A percentile compares a stretch with the other conserved stretches of the same genome.
These are phyloP conservation scores for Starmera quercuum DNA, from an alignment of 805 yeast species.

Conservation along the genomic window DNA sequence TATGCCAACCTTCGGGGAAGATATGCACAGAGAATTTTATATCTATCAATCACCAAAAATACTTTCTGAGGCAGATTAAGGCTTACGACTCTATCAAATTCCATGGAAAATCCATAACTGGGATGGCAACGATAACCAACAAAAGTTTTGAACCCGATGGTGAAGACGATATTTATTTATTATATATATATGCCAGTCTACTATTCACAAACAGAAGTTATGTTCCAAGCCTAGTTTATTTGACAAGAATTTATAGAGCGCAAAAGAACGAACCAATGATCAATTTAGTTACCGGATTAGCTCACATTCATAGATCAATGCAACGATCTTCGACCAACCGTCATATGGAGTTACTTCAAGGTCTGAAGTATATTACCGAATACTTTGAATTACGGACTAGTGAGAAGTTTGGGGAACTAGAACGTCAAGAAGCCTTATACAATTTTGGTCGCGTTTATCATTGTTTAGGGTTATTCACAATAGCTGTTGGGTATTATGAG, in stretches of 20 bases:
- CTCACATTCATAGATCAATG: slow-evolving; percentile 84
- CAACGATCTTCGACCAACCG: slow-evolving; percentile 83
- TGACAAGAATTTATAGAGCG: slow-evolving; percentile 59
- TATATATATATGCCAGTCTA: slow-evolving; percentile 73
- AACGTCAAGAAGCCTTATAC: slow-evolving; percentile 70
- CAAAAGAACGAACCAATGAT: slow-evolving; percentile 74
- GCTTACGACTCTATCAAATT: slow-evolving; percentile 69
- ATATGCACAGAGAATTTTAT: slow-evolving; percentile 54
- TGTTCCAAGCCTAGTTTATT: slow-evolving; percentile 73
- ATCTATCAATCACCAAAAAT: slow-evolving; percentile 83
- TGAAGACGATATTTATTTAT: slow-evolving; percentile 56
- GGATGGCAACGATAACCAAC: slow-evolving; percentile 70
- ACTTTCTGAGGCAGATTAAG: slow-evolving; percentile 80
- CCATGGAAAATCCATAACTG: slow-evolving; percentile 47
- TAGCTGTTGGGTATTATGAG: slow-evolving; percentile 71
- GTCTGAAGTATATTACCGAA: slow-evolving; percentile 68
- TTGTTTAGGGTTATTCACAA: slow-evolving; percentile 63
- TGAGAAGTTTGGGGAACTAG: slow-evolving; percentile 30
- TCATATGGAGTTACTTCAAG: slow-evolving; percentile 83
- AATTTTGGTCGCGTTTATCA: slow-evolving; percentile 85
- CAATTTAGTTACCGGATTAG: slow-evolving; percentile 64
- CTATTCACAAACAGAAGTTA: slow-evolving; percentile 78
- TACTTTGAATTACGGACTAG: slow-evolving; percentile 49
- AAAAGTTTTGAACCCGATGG: slow-evolving; percentile 37
- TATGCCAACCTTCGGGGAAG: slow-evolving; percentile 57